phyloP scores from a whole-genome alignment of 2,329 filamentous ascomycete species.

The Phoma sp. region DNA sequence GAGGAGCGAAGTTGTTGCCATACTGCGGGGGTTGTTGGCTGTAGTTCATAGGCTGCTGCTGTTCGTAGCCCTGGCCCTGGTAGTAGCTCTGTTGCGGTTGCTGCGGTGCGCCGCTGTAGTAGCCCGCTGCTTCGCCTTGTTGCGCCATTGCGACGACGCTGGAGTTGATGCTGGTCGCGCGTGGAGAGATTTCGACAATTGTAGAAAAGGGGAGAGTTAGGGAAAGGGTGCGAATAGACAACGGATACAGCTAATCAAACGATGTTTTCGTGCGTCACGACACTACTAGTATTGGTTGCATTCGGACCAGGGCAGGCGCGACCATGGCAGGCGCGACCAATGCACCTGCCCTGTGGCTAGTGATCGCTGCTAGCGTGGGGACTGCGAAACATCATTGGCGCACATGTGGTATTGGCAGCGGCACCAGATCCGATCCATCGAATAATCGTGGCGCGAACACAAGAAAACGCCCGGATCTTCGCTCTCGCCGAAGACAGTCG shows the following conservation, averaged over 20 bases:
- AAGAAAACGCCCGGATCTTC: constrained; percentile 6
- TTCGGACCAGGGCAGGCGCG: constrained; percentile 7
- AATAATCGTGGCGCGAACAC: constrained; percentile 14
- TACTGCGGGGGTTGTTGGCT: constrained; percentile 42
- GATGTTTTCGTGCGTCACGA: constrained; percentile 22
- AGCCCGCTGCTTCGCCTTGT: constrained; percentile 47
- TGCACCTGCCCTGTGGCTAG: constrained; percentile 21
- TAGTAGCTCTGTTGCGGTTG: constrained; percentile 35
- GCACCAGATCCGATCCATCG: not conserved
- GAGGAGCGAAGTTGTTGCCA: constrained; percentile 39
- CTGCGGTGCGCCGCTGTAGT: constrained; percentile 43
- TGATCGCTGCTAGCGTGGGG: constrained; percentile 14
- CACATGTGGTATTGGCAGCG: constrained; percentile 1
- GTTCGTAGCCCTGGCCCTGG: constrained; percentile 30
- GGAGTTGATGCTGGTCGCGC: not conserved
- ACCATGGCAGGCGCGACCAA: constrained; percentile 12
- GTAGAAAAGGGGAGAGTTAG: not conserved
- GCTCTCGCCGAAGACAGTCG: constrained; percentile 1
- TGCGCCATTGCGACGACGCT: constrained; percentile 34
- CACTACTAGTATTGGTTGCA: constrained; percentile 16
- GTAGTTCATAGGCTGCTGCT: constrained; percentile 31
- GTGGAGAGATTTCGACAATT: not conserved
- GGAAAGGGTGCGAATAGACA: constrained; percentile 4
- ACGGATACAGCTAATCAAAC: constrained; percentile 14
- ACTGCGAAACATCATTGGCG: constrained; percentile 5